Base-by-base conservation (phyloP, 1,139 yeast species). In the Williopsis jadinii region DNA sequence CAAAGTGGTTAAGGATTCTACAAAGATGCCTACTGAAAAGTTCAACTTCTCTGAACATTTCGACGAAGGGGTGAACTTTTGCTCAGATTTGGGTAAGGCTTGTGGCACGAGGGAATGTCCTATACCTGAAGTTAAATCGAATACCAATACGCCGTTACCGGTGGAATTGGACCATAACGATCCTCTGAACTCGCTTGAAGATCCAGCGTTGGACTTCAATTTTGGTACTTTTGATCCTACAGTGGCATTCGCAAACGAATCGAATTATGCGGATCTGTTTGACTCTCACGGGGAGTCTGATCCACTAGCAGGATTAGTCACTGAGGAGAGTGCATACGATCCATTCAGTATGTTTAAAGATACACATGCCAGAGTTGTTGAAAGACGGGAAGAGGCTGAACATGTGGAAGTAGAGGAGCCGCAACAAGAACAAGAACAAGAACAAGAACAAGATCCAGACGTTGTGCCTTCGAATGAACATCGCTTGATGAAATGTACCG, bases 41-140 rank as follows among this genome's bases (percentile, higher is more conserved):
- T 61, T 62, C 41, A 58, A 63, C 42, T 65, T 65, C 42, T 61
- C 66, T 37, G 70, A 66, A n/a, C 63, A 67, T 42, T 73, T 68
- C 51, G 70, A 71, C 53, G 77, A 73, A 49, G 67, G 69, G 40
- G 67, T 70, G 24, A 81, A 80, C 38, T 90, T 90, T 56, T 90
- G 97, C 58, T 75, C 73, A 27, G 76, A 80, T 54, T 69, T 90
- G 53, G 75, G 76, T 48, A 74, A 79, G 58, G 97, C 90, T 1
- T 90, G 97, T 62, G 97, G 96, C 13, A 81, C 81, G n/a, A 79
- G 70, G 56, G 69, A 69, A 28, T 65, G 74, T 46, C 95, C 95
- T 3, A 61, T 80, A 9, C 95, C 95, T 9, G 73, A 75, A 55
- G 41, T 54, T 5, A 42, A 44, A 60, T 52, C 47, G 52, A 62